These are phyloP conservation scores for Colletotrichum spaethianum DNA, from an alignment of 2,329 filamentous ascomycete species.

Conservation along the genomic window DNA sequence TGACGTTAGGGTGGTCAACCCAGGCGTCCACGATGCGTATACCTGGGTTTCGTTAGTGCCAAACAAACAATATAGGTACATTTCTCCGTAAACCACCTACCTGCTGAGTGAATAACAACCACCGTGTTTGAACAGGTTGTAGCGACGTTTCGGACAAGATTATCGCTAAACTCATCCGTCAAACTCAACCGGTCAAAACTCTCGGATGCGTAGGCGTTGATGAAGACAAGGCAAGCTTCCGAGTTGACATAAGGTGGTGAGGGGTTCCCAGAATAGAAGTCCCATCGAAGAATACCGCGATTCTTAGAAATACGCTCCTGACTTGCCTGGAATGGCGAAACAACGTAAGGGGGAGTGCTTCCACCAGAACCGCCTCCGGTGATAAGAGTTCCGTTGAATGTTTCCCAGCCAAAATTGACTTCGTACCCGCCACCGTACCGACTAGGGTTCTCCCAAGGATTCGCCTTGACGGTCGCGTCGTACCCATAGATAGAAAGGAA, in stretches of 20 bases:
- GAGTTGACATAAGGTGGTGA: slow-evolving; percentile 58
- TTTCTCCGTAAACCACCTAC: slow-evolving; percentile 44
- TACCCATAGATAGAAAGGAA: slow-evolving; percentile 73
- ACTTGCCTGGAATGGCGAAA: slow-evolving; percentile 67
- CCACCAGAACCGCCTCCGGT: slow-evolving; percentile 50
- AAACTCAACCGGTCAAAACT: slow-evolving; percentile 75
- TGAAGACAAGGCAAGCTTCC: slow-evolving; percentile 78
- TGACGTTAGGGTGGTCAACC: slow-evolving; percentile 75
- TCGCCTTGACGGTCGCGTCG: slow-evolving; percentile 68
- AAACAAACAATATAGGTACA: accelerated
- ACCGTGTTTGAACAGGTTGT: slow-evolving; percentile 73
- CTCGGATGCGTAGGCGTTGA: slow-evolving; percentile 80
- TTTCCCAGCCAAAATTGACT: slow-evolving; percentile 48
- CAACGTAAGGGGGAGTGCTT: slow-evolving; percentile 43
- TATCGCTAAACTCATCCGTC: slow-evolving; percentile 76
- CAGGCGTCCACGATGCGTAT: slow-evolving; percentile 72
- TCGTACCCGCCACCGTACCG: slow-evolving; percentile 60
- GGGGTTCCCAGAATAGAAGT: slow-evolving; percentile 65
- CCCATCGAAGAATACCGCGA: slow-evolving; percentile 65
- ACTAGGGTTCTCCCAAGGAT: slow-evolving; percentile 29
- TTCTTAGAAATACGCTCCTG: slow-evolving; percentile 67
- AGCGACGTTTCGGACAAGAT: slow-evolving; percentile 70
- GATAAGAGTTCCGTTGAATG: slow-evolving; percentile 61
- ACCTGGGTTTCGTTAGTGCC: slow-evolving; percentile 9
- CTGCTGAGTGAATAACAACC: slow-evolving; percentile 76